Base-by-base conservation (phyloP, 305 asterid species). In the Rubia peregrina region DNA sequence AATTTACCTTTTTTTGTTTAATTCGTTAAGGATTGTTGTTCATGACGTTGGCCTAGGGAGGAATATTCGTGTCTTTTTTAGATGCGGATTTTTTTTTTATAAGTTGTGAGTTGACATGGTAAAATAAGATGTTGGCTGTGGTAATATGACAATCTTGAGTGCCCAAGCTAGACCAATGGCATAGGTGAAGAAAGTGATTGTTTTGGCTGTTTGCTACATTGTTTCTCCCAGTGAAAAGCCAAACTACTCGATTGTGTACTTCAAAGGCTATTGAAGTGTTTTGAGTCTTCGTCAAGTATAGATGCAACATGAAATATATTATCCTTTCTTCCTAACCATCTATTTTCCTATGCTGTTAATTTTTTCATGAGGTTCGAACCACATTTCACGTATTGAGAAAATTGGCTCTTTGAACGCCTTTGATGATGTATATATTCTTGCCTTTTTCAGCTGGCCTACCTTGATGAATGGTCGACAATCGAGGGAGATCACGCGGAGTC, bases 401-500 rank as follows among this genome's bases (percentile, higher is more conserved):
- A 13, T 48, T 48, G 53, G n/a, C 40, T 41, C 61, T 41, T 21
- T 56, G 24, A 4, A 6, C 24, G 56, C 36, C 5, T 5, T 13
- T 55, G n/a, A 51, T 51, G 59, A 51, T 51, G 59, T 17, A 17
- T 17, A 51, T 51, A 51, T 41, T 46, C 3, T 41, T 46, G 53
- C 14, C 44, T 26, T 26, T 73, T 42, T 77, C 86, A 93, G 97
- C 73, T 82, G 77, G 67, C 80, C 61, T 83, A 65, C 79, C 96
- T 95, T 62, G 89, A 87, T 55, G 83, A 84, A 73, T 95, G 99
- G 98, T 80, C 91, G 68, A 81, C 86, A 66, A 76, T 87, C 61
- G 97, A 95, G 80, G 87, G 76, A 61, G 90, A 87, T 66, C 95
- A 95, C 62, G 73, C 82, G 42, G 84, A 77, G 81, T 85, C 93